Conservation (phyloP, 2,329 filamentous ascomycete genomes). For the Botrytis elliptica region DNA sequence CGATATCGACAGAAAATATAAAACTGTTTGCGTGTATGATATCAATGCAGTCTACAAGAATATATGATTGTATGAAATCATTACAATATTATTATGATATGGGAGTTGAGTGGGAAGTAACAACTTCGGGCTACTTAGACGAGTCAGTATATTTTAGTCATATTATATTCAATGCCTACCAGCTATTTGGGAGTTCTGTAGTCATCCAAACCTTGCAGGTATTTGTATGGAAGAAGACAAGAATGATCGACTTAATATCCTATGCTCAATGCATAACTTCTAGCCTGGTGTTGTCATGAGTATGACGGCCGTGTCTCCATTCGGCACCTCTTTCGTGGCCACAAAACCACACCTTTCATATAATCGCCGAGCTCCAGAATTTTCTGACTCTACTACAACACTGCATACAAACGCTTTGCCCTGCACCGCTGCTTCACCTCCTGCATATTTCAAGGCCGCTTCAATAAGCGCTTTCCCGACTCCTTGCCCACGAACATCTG, state of each 20-base stretch:
- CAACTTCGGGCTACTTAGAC: not conserved
- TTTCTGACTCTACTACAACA: conserved; percentile 41
- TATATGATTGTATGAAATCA: not conserved
- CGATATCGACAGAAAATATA: not conserved
- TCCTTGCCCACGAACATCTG: conserved; percentile 41
- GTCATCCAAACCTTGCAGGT: not conserved
- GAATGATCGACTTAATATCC: not conserved
- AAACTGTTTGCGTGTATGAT: not conserved
- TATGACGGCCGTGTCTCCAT: conserved; percentile 22
- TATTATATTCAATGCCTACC: not conserved
- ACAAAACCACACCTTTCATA: conserved; percentile 43
- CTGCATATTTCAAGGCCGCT: conserved; percentile 35
- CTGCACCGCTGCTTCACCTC: conserved; percentile 29
- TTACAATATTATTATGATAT: not conserved
- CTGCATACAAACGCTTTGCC: conserved; percentile 35
- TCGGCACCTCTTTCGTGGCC: conserved; percentile 27
- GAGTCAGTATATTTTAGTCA: not conserved
- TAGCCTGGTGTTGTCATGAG: conserved; percentile 25
- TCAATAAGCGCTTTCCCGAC: conserved; percentile 40
- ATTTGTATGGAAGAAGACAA: not conserved
- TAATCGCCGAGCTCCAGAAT: conserved; percentile 38
- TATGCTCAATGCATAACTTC: too few relatives aligned
- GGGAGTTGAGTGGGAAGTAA: not conserved
- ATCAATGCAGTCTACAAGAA: not conserved
- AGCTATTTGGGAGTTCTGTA: not conserved